Conservation (phyloP, 2,329 filamentous ascomycete species). For the Tolypocladium cylindrosporum region DNA sequence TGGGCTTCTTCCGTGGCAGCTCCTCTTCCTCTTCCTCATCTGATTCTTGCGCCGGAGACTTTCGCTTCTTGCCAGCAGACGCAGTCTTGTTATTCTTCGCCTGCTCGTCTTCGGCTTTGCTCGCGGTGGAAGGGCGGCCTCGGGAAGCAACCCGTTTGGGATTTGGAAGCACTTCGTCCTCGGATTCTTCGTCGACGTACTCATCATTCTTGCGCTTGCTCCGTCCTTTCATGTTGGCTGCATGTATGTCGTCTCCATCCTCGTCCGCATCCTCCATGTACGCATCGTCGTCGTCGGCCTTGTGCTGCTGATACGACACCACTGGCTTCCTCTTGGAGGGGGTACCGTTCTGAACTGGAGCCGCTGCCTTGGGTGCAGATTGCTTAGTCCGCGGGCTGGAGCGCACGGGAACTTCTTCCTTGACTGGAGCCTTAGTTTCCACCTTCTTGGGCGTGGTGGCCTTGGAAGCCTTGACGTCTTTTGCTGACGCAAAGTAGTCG, state of each 20-base stretch:
- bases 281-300: slow-evolving; percentile 41
- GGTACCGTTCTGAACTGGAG: slow-evolving; percentile 17
- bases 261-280: slow-evolving; percentile 59
- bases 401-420: slow-evolving; percentile 35
- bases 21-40: slow-evolving; percentile 50
- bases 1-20: slow-evolving; percentile 45
- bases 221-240: slow-evolving; percentile 55
- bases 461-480: slow-evolving; percentile 27
- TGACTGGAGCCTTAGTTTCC: slow-evolving; percentile 25
- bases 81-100: slow-evolving; percentile 20
- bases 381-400: slow-evolving; percentile 42
- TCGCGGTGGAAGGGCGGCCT: slow-evolving; percentile 16
- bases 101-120: slow-evolving; percentile 10
- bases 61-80: slow-evolving; percentile 41
- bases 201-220: slow-evolving; percentile 64
- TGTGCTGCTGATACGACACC: slow-evolving; percentile 29
- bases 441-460: slow-evolving; percentile 28
- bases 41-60: slow-evolving; percentile 42
- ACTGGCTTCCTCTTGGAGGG: slow-evolving; percentile 31
- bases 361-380: slow-evolving; percentile 18
- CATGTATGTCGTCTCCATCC: slow-evolving; percentile 75
- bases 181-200: slow-evolving; percentile 63
- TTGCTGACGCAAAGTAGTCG: slow-evolving; percentile 45
- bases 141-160: slow-evolving; percentile 46
- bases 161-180: slow-evolving; percentile 56